These are phyloP conservation scores for Sonneratia alba DNA, from an alignment of 345 rosid genomes.

Conservation along the genomic window DNA sequence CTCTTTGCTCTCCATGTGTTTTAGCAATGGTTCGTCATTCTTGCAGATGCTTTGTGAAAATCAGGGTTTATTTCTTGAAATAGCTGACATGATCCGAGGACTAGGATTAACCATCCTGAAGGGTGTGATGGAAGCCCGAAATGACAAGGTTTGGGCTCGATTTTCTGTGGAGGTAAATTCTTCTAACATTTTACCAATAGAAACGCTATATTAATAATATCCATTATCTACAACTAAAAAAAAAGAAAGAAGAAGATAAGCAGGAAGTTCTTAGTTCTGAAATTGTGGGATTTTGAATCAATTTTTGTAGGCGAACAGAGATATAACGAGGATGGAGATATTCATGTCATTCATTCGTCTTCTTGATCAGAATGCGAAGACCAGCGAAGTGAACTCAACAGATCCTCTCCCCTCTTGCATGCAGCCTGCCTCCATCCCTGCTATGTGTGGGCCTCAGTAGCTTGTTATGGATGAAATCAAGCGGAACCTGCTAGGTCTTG, in stretches of 20 bases:
- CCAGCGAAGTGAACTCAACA: constrained; percentile 9
- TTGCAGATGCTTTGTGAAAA: too few species aligned
- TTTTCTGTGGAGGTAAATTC: constrained; percentile 84
- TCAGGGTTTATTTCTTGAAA: constrained; percentile 82
- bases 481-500: not conserved
- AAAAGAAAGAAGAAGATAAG: too few species aligned
- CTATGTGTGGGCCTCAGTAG: constrained; percentile 43
- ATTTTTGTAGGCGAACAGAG: constrained; percentile 63
- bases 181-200: not conserved
- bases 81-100: constrained; percentile 79
- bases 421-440: constrained; percentile 33
- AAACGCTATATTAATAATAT: not conserved
- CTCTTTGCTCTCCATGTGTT: too few species aligned
- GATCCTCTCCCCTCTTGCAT: not conserved
- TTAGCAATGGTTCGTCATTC: too few species aligned
- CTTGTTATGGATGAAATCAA: too few species aligned
- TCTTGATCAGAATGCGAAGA: constrained; percentile 64
- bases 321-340: constrained; percentile 86
- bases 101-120: constrained; percentile 91
- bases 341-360: constrained; percentile 77
- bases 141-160: constrained; percentile 83
- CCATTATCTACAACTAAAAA: not conserved
- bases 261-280: not conserved
- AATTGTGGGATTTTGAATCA: not conserved
- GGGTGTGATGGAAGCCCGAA: constrained; percentile 76